A percentile compares a stretch with the other conserved stretches of the same genome.
phyloP scores from a whole-genome alignment of 352 stramenopile genomes.

The Blastocystis hominis region DNA sequence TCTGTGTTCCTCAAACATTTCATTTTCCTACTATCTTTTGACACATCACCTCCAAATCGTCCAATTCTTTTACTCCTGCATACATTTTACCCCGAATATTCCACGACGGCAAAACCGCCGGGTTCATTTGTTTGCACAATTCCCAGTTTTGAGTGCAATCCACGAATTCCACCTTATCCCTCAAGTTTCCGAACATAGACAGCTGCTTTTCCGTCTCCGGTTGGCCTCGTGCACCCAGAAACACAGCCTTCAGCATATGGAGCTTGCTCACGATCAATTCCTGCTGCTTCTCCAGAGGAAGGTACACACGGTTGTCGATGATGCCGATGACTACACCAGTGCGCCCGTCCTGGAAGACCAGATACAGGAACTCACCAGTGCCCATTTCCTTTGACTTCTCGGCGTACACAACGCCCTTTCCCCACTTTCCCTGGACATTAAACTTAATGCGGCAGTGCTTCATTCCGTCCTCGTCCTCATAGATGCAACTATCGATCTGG shows the following conservation, averaged over 20 bases:
- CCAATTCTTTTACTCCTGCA: slow-evolving; percentile 56
- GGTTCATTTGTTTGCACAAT: slow-evolving; percentile 56
- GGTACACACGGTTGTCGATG: slow-evolving; percentile 60
- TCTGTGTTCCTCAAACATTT: neutral
- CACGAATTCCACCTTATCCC: slow-evolving; percentile 59
- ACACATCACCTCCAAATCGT: slow-evolving; percentile 59
- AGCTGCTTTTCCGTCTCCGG: slow-evolving; percentile 59
- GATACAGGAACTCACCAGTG: slow-evolving; percentile 60
- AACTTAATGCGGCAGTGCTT: slow-evolving; percentile 61
- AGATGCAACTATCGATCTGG: slow-evolving; percentile 60
- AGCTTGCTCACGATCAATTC: slow-evolving; percentile 59
- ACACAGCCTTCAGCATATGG: slow-evolving; percentile 43
- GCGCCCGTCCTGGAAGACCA: slow-evolving; percentile 59
- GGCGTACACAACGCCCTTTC: slow-evolving; percentile 60
- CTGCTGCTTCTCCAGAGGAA: slow-evolving; percentile 57
- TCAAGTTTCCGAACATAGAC: slow-evolving; percentile 56
- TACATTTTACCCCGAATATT: slow-evolving; percentile 59
- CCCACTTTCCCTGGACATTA: slow-evolving; percentile 59
- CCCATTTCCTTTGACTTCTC: slow-evolving; percentile 61
- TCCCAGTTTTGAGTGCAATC: slow-evolving; percentile 59
- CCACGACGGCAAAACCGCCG: slow-evolving; percentile 58
- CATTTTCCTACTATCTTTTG: slow-evolving; percentile 46
- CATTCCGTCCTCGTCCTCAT: slow-evolving; percentile 60
- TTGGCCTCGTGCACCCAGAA: slow-evolving; percentile 54
- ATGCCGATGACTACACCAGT: slow-evolving; percentile 58